Percentiles rank a stretch among this genome's conserved stretches.
phyloP scores from a whole-genome alignment of 202 grass and related monocot species.

The Panicum hallii region DNA sequence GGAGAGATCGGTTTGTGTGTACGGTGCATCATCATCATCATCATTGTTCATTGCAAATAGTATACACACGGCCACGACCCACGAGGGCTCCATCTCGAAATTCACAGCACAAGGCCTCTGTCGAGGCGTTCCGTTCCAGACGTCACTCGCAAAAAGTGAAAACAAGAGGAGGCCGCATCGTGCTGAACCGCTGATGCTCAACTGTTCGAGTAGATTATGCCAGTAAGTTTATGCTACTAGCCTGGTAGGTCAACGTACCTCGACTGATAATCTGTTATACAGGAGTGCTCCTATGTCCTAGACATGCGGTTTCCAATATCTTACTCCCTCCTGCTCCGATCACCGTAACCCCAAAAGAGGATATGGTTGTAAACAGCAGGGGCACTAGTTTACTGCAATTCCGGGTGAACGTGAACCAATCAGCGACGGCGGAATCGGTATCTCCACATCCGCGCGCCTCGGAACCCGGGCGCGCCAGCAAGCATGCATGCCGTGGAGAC shows the following conservation, averaged over 20 bases:
- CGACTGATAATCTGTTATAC: not conserved
- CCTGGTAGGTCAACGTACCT: constrained; percentile 9
- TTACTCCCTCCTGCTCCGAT: not conserved
- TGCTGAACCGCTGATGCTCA: not conserved
- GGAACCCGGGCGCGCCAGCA: not conserved
- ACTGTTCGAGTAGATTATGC: not conserved
- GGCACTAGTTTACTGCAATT: not conserved
- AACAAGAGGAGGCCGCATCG: not conserved
- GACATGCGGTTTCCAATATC: not conserved
- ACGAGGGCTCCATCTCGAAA: not conserved
- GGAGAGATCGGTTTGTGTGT: not conserved
- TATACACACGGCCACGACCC: not conserved
- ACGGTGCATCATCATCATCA: not conserved
- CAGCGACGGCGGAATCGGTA: not conserved
- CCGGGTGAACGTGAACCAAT: constrained; percentile 21
- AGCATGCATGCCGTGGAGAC: not conserved
- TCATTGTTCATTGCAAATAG: not conserved
- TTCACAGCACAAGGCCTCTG: not conserved
- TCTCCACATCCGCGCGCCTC: not conserved
- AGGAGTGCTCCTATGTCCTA: not conserved
- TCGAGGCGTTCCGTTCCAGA: not conserved
- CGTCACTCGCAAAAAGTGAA: not conserved
- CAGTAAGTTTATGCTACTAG: not conserved
- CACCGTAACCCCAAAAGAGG: not conserved
- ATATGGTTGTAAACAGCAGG: not conserved